These are phyloP conservation scores for Trichoderma semiorbis DNA, from an alignment of 2,329 filamentous ascomycete genomes.

Conservation along the genomic window DNA sequence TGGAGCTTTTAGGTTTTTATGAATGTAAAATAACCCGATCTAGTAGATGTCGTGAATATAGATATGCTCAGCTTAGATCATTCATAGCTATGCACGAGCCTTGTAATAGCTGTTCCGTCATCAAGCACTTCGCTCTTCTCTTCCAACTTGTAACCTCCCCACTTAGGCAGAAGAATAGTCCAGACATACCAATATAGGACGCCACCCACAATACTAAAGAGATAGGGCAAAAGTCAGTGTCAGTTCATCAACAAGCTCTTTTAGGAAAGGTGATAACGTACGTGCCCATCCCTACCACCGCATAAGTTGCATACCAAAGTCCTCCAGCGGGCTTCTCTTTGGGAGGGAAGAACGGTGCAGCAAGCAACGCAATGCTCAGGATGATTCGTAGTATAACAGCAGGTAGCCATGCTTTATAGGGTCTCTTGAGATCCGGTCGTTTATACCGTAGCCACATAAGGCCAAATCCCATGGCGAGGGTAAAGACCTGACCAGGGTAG, in stretches of 20 bases:
- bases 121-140: slow-evolving; percentile 57
- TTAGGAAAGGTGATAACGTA: slow-evolving; percentile 36
- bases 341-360: slow-evolving; percentile 61
- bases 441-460: slow-evolving; percentile 58
- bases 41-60: background rate
- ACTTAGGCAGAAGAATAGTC: slow-evolving; percentile 58
- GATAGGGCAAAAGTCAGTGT: background rate
- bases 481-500: slow-evolving; percentile 61
- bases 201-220: slow-evolving; percentile 51
- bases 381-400: slow-evolving; percentile 55
- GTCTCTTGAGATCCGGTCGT: slow-evolving; percentile 57
- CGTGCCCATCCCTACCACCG: slow-evolving; percentile 50
- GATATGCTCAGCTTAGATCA: background rate
- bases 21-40: background rate
- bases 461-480: slow-evolving; percentile 54
- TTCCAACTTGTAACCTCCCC: slow-evolving; percentile 58
- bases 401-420: slow-evolving; percentile 62
- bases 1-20: background rate
- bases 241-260: background rate
- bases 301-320: slow-evolving; percentile 53
- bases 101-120: slow-evolving; percentile 66
- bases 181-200: slow-evolving; percentile 67
- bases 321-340: slow-evolving; percentile 42
- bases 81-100: slow-evolving; percentile 39
- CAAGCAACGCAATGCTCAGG: slow-evolving; percentile 53